Evolutionary conservation across 202 grass and related monocot species (phyloP).

Genomic region (Thinopyrum obtusiflorum): DNA sequence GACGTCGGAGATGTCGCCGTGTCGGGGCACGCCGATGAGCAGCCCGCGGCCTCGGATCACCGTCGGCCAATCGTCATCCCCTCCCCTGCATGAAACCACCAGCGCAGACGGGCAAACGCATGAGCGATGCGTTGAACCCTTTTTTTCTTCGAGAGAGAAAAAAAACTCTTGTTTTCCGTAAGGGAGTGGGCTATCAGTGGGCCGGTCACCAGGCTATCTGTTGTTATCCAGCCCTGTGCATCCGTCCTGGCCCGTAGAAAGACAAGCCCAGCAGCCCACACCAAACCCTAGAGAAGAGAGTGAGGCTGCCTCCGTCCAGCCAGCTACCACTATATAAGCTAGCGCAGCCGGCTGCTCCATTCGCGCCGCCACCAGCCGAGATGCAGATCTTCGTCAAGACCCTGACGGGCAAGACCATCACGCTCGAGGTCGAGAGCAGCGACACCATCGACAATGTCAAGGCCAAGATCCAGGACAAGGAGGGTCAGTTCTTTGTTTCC

Average conservation of each 20-base stretch:
- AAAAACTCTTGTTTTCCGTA: too few relatives aligned
- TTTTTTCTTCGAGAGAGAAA: too few relatives aligned
- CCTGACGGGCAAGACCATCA: conserved; percentile 85
- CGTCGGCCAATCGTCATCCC: too few relatives aligned
- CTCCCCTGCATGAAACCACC: too few relatives aligned
- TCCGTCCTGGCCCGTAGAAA: not conserved
- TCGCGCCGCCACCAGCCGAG: conserved; percentile 1
- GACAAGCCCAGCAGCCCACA: not conserved
- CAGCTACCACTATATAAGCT: not conserved
- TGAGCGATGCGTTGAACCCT: too few relatives aligned
- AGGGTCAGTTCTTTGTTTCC: not conserved
- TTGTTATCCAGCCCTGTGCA: not conserved
- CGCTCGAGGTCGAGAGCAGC: conserved; percentile 92
- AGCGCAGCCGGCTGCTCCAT: not conserved
- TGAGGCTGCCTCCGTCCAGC: fast-evolving
- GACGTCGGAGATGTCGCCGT: too few relatives aligned
- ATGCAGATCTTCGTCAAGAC: conserved; percentile 98
- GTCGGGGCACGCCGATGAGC: too few relatives aligned
- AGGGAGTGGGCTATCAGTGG: too few relatives aligned
- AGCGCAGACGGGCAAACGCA: too few relatives aligned
- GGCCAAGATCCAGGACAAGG: conserved; percentile 88
- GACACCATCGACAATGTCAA: conserved; percentile 94
- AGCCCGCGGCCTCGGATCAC: too few relatives aligned
- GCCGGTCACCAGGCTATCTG: too few relatives aligned
- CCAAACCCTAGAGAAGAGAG: not conserved